Conservation (phyloP, 495 filamentous ascomycete species). For the Hypoxylon fuscum region DNA sequence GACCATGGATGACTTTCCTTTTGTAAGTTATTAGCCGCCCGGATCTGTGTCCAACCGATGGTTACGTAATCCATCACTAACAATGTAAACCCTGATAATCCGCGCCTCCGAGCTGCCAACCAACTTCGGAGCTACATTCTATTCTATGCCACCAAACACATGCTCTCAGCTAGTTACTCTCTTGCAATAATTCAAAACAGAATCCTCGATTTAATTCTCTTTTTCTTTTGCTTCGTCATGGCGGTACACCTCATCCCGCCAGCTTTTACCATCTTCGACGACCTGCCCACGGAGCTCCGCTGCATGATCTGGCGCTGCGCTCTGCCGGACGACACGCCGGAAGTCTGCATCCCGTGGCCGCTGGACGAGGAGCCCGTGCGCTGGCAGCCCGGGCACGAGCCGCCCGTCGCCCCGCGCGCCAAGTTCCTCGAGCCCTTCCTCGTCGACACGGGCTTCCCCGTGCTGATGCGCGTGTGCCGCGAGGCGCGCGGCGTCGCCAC, state of each 20-base stretch:
- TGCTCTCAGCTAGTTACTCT: background rate
- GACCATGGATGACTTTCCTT: too few relatives aligned
- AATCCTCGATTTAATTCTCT: too few relatives aligned
- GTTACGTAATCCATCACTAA: background rate
- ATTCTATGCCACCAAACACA: background rate
- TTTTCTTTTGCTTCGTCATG: conserved; percentile 3
- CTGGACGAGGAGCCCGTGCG: conserved; percentile 12
- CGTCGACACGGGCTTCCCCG: conserved; percentile 33
- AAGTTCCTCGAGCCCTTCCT: conserved; percentile 29
- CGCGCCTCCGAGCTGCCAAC: background rate
- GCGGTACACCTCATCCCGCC: background rate
- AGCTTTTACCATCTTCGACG: conserved; percentile 12
- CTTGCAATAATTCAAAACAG: background rate
- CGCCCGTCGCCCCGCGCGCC: background rate
- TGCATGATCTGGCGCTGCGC: conserved; percentile 15
- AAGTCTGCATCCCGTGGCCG: conserved; percentile 37
- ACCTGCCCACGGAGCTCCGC: conserved; percentile 26
- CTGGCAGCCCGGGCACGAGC: background rate
- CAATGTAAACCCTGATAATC: background rate
- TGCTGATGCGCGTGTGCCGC: conserved; percentile 40
- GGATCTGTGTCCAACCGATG: background rate
- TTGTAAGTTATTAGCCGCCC: background rate
- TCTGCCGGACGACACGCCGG: conserved; percentile 29
- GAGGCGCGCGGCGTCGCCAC: conserved; percentile 51
- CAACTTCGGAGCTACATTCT: too few relatives aligned